Evolutionary conservation across 1,284 basidiomycete genomes (phyloP), one percentile per base, ranked within the genome.

Genomic region (Malassezia cuniculi): DNA sequence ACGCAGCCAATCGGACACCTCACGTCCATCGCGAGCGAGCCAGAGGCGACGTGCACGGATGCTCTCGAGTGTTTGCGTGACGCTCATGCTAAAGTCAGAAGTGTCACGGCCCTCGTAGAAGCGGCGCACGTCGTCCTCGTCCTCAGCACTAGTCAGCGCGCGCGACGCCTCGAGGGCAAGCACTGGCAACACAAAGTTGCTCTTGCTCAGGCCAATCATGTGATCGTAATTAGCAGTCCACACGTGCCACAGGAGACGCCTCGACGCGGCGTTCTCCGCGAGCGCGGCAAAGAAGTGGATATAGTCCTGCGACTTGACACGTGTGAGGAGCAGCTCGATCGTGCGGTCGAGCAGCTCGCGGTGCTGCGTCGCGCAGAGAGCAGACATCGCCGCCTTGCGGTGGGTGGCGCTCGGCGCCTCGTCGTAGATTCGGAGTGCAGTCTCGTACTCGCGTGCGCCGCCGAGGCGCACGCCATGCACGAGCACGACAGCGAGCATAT

Each of bases 401-500:
- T 70, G 66, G 14, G 36, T 39, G 0, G 85, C 80, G 21, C 51
- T 55, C 14, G 43, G 22, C 5, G 54, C 48, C 18, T 81, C 77
- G 56, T 77, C 73, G 61, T 79, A 79, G 21, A 86, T 74, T 37
- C 71, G 70, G 52, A 80, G 73, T 11, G 41, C 45, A 5, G 41
- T 31, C 10, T 55, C 48, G 64, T 80, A 90, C 66, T 90, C 85
- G 27, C 71, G 71, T 31, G 71, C 71, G 10, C 83, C 84, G 37
- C 85, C 85, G 55, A 78, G 70, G 56, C 74, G 75, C 36, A 82
- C 78, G 34, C 76, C 77, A 10, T 41, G 39, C 15, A 22, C 27
- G n/a, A 51, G 37, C 9, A 47, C 38, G 15, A 36, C 41, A 21
- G 38, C 39, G 16, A 52, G 18, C 10, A 56, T 39, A 40, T 69